Percentiles rank a stretch among this genome's conserved stretches.
Evolutionary conservation across 2,329 filamentous ascomycete species (phyloP).

Genomic region (Epichloe brachyelytri): DNA sequence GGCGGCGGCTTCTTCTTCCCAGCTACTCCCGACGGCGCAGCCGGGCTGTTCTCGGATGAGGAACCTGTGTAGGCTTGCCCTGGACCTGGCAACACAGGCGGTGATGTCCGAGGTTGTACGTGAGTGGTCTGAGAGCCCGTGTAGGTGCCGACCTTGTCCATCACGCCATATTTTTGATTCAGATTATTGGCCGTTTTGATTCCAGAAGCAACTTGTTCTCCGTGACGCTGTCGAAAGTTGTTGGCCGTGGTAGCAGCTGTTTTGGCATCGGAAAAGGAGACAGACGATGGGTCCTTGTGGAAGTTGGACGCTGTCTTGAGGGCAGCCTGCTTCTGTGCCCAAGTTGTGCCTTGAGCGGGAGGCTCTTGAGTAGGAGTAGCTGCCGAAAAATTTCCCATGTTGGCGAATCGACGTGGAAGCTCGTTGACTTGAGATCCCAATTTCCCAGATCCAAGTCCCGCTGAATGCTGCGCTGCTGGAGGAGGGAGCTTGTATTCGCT

Average conservation of each 20-base stretch:
- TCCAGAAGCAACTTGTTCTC: constrained; percentile 52
- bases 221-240: constrained; percentile 58
- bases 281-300: constrained; percentile 46
- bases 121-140: constrained; percentile 9
- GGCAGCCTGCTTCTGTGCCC: constrained; percentile 52
- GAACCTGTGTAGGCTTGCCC: not conserved
- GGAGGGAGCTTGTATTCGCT: constrained; percentile 15
- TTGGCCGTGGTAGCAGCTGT: constrained; percentile 48
- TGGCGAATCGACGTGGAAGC: constrained; percentile 55
- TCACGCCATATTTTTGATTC: constrained; percentile 49
- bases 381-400: constrained; percentile 28
- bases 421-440: constrained; percentile 41
- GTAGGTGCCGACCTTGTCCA: constrained; percentile 22
- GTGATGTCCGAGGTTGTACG: constrained; percentile 1
- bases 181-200: constrained; percentile 41
- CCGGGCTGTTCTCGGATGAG: too few relatives aligned
- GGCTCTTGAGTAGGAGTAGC: constrained; percentile 9
- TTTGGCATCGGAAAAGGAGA: constrained; percentile 45
- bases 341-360: constrained; percentile 42
- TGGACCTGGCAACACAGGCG: constrained; percentile 1
- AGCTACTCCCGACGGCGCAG: constrained; percentile 7
- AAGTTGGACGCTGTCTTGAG: constrained; percentile 46
- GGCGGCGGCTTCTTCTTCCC: constrained; percentile 42
- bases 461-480: constrained; percentile 12
- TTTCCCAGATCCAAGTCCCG: constrained; percentile 7